Evolutionary conservation across 2,329 filamentous ascomycete species (phyloP), one percentile per base, ranked within the genome.

Genomic region (Calonectria ilicicola): DNA sequence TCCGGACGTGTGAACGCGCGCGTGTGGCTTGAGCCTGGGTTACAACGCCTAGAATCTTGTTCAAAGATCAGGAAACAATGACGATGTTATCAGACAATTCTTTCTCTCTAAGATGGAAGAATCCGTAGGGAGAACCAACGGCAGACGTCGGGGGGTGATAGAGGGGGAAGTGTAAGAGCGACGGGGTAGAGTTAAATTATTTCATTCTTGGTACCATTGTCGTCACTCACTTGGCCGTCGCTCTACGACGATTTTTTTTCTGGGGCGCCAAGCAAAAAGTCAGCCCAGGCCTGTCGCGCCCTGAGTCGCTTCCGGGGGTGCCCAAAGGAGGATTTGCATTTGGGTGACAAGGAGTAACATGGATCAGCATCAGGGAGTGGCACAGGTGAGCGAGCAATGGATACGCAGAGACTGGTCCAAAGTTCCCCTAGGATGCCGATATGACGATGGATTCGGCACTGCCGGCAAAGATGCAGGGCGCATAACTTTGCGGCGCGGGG

Each of bases 251-350:
- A 35, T 19, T 42, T 62, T 58, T 71, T 67, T 67, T 62, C 56
- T 66, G 68, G 69, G 64, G 69, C 64, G 65, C 69, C 69, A 71
- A 71, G 69, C 44, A 58, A 40, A 62, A 64, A 32, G 65, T 71
- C 69, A 63, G 69, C 64, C 69, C 69, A 71, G 65, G 23, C n/a
- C 19, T 47, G 69, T 63, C 60, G 27, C 53, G 53, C 64, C 32
- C 47, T 60, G 53, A 60, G 64, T 56, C 46, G 35, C 38, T 66
- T 51, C 64, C 64, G 64, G 49, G 35, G 38, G 64, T 46, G 21
- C 35, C 38, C 32, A 60, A 60, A 60, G 53, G 32, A 60, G 53
- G 53, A 60, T 60, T 60, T 60, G 32, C 53, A 60, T 60, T 53
- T 60, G 53, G 53, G 35, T 60, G 53, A 60, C 53, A 60, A 38